Conservation (phyloP, 2,329 filamentous ascomycete species). For the Endothia cerciana region DNA sequence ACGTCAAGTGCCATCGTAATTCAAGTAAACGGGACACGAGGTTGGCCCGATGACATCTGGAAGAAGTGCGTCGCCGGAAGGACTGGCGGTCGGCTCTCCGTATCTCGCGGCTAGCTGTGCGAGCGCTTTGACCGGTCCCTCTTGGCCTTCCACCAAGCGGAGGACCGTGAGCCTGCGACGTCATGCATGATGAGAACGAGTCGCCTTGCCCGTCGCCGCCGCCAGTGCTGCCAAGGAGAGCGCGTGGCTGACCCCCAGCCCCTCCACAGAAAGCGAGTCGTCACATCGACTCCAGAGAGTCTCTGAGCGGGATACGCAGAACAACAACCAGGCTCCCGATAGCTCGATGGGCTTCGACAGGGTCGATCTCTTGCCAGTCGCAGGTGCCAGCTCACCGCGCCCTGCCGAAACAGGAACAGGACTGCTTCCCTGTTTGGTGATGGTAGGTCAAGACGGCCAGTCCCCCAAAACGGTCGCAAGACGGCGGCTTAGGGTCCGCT, state of each 20-base stretch:
- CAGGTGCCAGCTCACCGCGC: conserved; percentile 14
- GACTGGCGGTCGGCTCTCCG: conserved; percentile 1
- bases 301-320: neutral
- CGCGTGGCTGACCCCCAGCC: conserved; percentile 9
- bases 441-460: conserved; percentile 1
- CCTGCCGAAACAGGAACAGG: conserved; percentile 9
- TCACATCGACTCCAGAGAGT: neutral
- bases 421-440: conserved; percentile 9
- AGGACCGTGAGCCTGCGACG: conserved; percentile 14
- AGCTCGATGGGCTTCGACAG: neutral
- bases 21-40: neutral
- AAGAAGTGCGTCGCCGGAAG: neutral
- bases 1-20: neutral
- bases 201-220: too few relatives aligned
- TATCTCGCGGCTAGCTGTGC: conserved; percentile 2
- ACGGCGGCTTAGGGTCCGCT: conserved; percentile 10
- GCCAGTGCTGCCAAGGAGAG: neutral
- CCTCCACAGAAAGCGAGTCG: conserved; percentile 1
- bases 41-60: conserved; percentile 3
- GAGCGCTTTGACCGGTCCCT: conserved; percentile 3
- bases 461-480: conserved; percentile 7
- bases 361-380: conserved; percentile 9
- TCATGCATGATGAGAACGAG: conserved; percentile 3
- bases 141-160: neutral
- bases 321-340: neutral